These are phyloP conservation scores for Tylopilus sp. DNA, from an alignment of 768 basidiomycete genomes.

Conservation along the genomic window DNA sequence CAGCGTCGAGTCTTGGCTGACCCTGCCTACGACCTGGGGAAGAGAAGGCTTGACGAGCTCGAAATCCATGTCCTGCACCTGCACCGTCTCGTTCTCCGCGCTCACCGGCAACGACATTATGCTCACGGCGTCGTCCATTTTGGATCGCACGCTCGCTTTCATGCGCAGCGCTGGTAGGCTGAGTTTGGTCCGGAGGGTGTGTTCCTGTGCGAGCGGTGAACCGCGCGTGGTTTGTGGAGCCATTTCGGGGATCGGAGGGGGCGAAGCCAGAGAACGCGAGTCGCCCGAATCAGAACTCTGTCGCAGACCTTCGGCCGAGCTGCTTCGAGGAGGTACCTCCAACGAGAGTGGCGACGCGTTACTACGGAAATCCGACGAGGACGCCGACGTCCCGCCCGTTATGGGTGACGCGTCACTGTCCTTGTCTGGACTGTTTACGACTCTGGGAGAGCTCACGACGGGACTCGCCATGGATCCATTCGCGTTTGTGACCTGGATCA, in stretches of 20 bases:
- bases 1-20: constrained; percentile 54
- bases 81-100: constrained; percentile 53
- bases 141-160: constrained; percentile 27
- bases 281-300: constrained; percentile 28
- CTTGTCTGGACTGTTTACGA: constrained; percentile 8
- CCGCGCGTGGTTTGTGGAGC: constrained; percentile 30
- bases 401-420: constrained; percentile 23
- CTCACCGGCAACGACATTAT: constrained; percentile 22
- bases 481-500: background rate
- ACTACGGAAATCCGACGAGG: constrained; percentile 10
- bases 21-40: constrained; percentile 38
- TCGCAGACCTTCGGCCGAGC: constrained; percentile 21
- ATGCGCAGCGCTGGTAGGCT: constrained; percentile 65
- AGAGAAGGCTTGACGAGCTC: constrained; percentile 68
- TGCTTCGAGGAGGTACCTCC: constrained; percentile 15
- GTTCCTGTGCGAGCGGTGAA: constrained; percentile 28
- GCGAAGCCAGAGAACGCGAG: constrained; percentile 38
- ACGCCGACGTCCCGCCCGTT: constrained; percentile 11
- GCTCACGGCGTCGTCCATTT: constrained; percentile 31
- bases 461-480: constrained; percentile 12
- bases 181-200: constrained; percentile 53
- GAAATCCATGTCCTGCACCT: constrained; percentile 80
- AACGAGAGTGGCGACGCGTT: constrained; percentile 10
- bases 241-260: constrained; percentile 39
- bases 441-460: constrained; percentile 4